phyloP scores from a whole-genome alignment of 2,329 filamentous ascomycete species.

The Cryphonectria radicalis region DNA sequence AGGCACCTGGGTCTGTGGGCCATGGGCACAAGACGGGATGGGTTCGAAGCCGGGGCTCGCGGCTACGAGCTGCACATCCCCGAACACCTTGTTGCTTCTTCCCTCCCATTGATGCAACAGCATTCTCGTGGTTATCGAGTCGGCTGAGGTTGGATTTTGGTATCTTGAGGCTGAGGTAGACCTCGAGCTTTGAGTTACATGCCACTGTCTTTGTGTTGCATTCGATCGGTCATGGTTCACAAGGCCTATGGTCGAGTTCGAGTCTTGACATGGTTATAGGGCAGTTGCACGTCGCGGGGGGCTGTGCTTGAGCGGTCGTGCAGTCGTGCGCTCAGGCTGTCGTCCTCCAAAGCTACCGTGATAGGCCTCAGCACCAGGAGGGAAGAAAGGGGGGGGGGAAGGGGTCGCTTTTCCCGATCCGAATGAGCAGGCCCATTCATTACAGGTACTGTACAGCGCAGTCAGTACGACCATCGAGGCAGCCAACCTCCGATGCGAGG shows the following conservation, averaged over 20 bases:
- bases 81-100: constrained; percentile 3
- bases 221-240: constrained; percentile 7
- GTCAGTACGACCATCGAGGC: background rate
- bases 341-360: background rate
- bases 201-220: constrained; percentile 10
- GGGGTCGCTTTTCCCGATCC: background rate
- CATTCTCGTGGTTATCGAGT: background rate
- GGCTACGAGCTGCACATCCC: constrained; percentile 11
- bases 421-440: background rate
- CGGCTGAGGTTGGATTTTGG: constrained; percentile 6
- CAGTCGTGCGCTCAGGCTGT: background rate
- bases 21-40: background rate
- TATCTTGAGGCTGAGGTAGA: constrained; percentile 12
- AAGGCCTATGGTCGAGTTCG: background rate
- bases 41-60: background rate
- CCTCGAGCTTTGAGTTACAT: constrained; percentile 13
- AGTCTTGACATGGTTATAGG: background rate
- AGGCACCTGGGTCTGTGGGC: background rate
- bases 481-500: background rate
- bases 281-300: no score
- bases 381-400: background rate
- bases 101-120: constrained; percentile 11
- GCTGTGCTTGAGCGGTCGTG: background rate
- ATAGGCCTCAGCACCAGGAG: background rate
- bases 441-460: background rate